Conservation (phyloP, 2,329 filamentous ascomycete species). For the Botrytis paeoniae region DNA sequence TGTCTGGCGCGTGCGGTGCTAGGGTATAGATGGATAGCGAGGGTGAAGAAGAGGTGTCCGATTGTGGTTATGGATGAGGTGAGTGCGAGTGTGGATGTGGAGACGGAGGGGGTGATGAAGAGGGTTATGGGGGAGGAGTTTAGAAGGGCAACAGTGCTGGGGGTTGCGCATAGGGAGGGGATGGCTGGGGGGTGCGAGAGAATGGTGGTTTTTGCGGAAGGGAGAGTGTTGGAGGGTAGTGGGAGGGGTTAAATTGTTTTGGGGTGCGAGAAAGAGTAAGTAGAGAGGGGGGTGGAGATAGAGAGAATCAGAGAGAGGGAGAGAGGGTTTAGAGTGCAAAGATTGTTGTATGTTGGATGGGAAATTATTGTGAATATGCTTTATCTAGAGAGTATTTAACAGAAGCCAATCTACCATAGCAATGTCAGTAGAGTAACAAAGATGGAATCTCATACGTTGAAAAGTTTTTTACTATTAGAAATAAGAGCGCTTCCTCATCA, state of each 20-base stretch:
- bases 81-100: conserved; percentile 39
- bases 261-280: no score
- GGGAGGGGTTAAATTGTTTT: conserved; percentile 49
- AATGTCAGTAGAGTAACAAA: not conserved
- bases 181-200: conserved; percentile 97
- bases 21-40: conserved; percentile 11
- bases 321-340: not conserved
- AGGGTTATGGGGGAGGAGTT: conserved; percentile 78
- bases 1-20: conserved; percentile 47
- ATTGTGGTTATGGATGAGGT: conserved; percentile 39
- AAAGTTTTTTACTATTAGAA: no score
- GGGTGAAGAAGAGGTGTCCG: conserved; percentile 22
- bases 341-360: no score
- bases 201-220: conserved; percentile 57
- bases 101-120: conserved; percentile 71
- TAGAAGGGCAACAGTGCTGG: conserved; percentile 77
- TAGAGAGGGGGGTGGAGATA: not conserved
- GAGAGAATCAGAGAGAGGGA: not conserved
- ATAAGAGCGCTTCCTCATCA: no score
- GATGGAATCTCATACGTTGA: not conserved
- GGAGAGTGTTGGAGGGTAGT: conserved; percentile 66
- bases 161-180: conserved; percentile 88
- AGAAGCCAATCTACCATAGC: not conserved
- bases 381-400: not conserved
- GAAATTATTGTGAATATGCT: not conserved